Conservation (phyloP, 2,329 filamentous ascomycete species). For the Myriosclerotinia duriaeana region DNA sequence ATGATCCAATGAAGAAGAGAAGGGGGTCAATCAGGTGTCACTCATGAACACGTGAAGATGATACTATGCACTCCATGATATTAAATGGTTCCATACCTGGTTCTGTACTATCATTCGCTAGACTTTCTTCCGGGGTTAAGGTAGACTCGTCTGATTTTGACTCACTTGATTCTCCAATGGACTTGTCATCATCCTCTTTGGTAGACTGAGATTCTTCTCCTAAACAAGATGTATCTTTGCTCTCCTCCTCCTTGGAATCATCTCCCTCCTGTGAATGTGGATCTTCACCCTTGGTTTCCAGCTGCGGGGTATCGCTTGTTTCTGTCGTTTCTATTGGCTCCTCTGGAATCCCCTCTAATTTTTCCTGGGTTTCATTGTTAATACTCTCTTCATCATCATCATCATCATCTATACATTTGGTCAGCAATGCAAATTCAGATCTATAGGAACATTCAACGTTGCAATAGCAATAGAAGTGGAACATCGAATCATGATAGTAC, state of each 20-base stretch:
- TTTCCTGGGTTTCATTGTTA: slow-evolving; percentile 15
- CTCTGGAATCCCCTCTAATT: slow-evolving; percentile 8
- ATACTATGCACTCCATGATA: neutral
- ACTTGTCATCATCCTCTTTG: neutral
- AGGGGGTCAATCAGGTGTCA: neutral
- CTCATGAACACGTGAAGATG: slow-evolving; percentile 10
- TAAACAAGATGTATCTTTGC: neutral
- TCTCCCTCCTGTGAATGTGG: neutral
- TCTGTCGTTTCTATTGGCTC: slow-evolving; percentile 16
- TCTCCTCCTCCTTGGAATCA: neutral
- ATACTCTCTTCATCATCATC: slow-evolving; percentile 9
- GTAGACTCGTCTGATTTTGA: slow-evolving; percentile 5
- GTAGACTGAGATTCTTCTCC: neutral
- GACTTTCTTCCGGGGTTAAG: neutral
- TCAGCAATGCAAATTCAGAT: slow-evolving; percentile 7
- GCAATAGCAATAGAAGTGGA: slow-evolving; percentile 3
- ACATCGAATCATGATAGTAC: neutral
- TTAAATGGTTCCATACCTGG: slow-evolving; percentile 16
- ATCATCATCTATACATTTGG: neutral
- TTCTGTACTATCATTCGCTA: slow-evolving; percentile 3
- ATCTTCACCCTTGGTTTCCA: slow-evolving; percentile 1
- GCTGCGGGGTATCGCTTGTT: slow-evolving; percentile 20
- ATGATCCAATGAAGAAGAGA: neutral
- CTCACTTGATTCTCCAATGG: slow-evolving; percentile 3
- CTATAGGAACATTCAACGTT: slow-evolving; percentile 2